These are phyloP conservation scores for Bassia scoparia DNA, from an alignment of 148 eudicot species.

Conservation along the genomic window DNA sequence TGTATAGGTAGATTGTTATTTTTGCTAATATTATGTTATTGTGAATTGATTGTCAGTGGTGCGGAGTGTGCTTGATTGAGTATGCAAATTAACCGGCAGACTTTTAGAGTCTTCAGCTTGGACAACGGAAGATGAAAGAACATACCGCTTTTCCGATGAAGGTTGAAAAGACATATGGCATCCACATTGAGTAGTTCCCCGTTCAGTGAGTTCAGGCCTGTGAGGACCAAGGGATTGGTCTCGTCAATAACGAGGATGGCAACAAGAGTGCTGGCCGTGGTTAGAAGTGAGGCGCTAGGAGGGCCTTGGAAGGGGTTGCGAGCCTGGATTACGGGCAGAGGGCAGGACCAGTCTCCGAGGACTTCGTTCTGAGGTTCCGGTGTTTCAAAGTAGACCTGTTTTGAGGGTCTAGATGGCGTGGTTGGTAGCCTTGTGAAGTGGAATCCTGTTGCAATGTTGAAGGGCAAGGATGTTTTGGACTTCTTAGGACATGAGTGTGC, in stretches of 20 bases:
- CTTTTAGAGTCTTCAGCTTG: conserved; percentile 79
- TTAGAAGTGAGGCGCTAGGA: conserved; percentile 79
- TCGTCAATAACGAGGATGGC: conserved; percentile 97
- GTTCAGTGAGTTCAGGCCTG: conserved; percentile 75
- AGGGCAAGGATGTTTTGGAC: conserved; percentile 74
- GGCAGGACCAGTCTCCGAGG: conserved; percentile 92
- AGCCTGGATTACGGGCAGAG: conserved; percentile 91
- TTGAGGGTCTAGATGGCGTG: conserved; percentile 89
- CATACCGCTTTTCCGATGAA: conserved; percentile 68
- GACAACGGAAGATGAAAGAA: conserved; percentile 88
- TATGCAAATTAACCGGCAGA: conserved; percentile 86
- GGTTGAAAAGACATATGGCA: conserved; percentile 66
- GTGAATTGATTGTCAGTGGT: conserved; percentile 53
- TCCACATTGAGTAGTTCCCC: conserved; percentile 93
- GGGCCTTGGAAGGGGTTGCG: conserved; percentile 84
- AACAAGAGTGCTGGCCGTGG: conserved; percentile 95
- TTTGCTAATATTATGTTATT: background rate
- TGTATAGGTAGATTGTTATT: too few species aligned
- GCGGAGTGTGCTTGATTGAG: conserved; percentile 96
- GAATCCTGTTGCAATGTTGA: conserved; percentile 86
- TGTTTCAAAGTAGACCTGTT: conserved; percentile 78
- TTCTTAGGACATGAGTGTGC: conserved; percentile 83
- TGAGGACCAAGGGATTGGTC: conserved; percentile 76
- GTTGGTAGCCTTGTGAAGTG: conserved; percentile 86
- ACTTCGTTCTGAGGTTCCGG: conserved; percentile 82